Base-by-base conservation (phyloP, 352 stramenopile species). In the Pythium guiyangense region DNA sequence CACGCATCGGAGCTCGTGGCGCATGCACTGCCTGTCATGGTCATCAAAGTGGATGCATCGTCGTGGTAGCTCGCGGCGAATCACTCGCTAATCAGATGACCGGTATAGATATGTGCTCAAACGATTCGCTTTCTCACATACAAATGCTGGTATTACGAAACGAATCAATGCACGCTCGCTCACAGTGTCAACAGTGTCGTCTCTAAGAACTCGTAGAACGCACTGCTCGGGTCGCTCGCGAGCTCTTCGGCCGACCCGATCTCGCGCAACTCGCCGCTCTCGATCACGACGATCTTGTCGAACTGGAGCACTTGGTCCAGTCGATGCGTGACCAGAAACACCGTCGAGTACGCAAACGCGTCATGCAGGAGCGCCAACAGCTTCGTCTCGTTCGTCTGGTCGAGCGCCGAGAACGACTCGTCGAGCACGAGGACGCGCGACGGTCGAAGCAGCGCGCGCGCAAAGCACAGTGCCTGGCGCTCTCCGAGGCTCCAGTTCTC, bases 271-370 rank as follows among this genome's bases (percentile, higher is more conserved):
- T 14, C 29, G 18, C 57, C 67, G 17, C 74, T 59, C 5, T 70
- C 52, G 29, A 62, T 57, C 39, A 62, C 49, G 3, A 62, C 51
- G 49, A 62, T 57, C 1, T 49, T 40, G 25, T 62, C 42, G 20
- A 56, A 62, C 39, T 43, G n/a, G 35, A 62, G 25, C 37, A 62
- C 56, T 27, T 63, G 42, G 50, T 96, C 86, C 2, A 97, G 68
- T 12, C 93, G 69, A 66, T 98, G 92, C 5, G 94, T 93, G 62
- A 98, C 96, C 0, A 93, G 96, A 9, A 98, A 67, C 15, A 97
- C 74, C 6, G 63, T 70, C 25, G 59, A 56, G 0, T 31, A 4
- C 6, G 46, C 27, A 52, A 70, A 70, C 44, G 60, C 63, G 14
- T 49, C 43, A 12, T 74, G 62, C 20, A 98, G 83, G 2, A 90